These are phyloP conservation scores for Cladochytrium replicatum DNA, from an alignment of 192 early-diverging fungal species.

Conservation along the genomic window DNA sequence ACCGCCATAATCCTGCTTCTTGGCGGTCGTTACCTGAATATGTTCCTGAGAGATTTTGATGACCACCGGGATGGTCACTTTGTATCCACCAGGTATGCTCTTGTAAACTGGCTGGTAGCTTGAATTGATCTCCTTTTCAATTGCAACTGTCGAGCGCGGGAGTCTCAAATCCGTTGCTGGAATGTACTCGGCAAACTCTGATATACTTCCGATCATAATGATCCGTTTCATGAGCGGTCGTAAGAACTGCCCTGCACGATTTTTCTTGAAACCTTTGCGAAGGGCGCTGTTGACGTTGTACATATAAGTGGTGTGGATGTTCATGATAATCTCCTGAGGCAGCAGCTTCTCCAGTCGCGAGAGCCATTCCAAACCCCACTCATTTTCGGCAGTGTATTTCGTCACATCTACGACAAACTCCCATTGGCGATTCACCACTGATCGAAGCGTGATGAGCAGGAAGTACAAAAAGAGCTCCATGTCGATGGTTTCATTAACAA, in stretches of 20 bases:
- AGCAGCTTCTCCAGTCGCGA: constrained; percentile 62
- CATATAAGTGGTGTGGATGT: constrained; percentile 60
- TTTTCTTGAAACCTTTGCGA: constrained; percentile 55
- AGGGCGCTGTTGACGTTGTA: constrained; percentile 77
- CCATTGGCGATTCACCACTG: constrained; percentile 50
- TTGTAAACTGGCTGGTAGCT: constrained; percentile 44
- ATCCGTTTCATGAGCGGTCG: constrained; percentile 44
- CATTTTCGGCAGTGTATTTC: constrained; percentile 68
- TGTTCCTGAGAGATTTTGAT: constrained; percentile 74
- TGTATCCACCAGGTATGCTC: constrained; percentile 29
- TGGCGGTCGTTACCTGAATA: constrained; percentile 64
- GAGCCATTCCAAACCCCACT: constrained; percentile 68
- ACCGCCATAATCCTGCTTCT: constrained; percentile 69
- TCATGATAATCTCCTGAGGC: constrained; percentile 52
- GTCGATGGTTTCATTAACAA: constrained; percentile 67
- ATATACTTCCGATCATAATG: constrained; percentile 56
- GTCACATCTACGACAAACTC: constrained; percentile 79
- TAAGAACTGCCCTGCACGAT: constrained; percentile 21
- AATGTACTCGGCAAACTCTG: constrained; percentile 68
- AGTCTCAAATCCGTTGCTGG: constrained; percentile 59
- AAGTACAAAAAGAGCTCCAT: constrained; percentile 75
- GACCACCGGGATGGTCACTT: constrained; percentile 58
- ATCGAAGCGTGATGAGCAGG: constrained; percentile 55
- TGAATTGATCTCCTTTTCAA: constrained; percentile 62
- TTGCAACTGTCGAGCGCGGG: constrained; percentile 49